Conservation (phyloP, 2,329 filamentous ascomycete genomes). For the Nigrospora sphaerica region DNA sequence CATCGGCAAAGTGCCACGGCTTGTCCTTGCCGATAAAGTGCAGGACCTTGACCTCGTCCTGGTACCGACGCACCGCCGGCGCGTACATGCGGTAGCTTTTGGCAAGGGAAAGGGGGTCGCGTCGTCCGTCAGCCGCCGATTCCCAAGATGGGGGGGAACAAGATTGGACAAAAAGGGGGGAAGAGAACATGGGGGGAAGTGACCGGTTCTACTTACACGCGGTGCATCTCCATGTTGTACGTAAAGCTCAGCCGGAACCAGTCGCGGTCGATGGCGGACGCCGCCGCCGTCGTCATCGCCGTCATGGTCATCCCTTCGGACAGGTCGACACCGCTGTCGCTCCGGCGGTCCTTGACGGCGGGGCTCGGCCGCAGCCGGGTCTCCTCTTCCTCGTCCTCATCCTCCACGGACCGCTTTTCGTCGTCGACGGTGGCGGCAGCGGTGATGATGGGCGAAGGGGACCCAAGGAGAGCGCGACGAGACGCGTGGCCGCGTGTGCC, state of each 20-base stretch:
- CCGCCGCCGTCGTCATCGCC: neutral
- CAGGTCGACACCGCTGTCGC: neutral
- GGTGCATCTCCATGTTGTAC: neutral
- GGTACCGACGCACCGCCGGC: neutral
- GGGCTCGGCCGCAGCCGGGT: neutral
- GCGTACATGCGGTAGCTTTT: neutral
- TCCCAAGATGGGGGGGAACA: too few species aligned
- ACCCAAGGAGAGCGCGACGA: too few species aligned
- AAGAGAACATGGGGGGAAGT: neutral
- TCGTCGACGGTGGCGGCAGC: too few species aligned
- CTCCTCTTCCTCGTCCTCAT: neutral
- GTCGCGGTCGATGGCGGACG: neutral
- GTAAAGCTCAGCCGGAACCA: neutral
- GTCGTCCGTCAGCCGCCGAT: too few species aligned
- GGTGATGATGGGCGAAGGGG: too few species aligned
- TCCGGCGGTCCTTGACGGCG: neutral
- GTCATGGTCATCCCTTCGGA: neutral
- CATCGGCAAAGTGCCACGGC: neutral
- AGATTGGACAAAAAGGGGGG: too few species aligned
- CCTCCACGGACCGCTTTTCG: too few species aligned
- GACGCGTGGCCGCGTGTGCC: neutral
- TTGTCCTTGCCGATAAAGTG: neutral
- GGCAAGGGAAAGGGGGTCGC: too few species aligned
- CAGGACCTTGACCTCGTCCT: neutral
- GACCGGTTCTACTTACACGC: neutral